These are phyloP conservation scores for Saccharomycopsis sp. DNA, from an alignment of 805 yeast species.

Conservation along the genomic window DNA sequence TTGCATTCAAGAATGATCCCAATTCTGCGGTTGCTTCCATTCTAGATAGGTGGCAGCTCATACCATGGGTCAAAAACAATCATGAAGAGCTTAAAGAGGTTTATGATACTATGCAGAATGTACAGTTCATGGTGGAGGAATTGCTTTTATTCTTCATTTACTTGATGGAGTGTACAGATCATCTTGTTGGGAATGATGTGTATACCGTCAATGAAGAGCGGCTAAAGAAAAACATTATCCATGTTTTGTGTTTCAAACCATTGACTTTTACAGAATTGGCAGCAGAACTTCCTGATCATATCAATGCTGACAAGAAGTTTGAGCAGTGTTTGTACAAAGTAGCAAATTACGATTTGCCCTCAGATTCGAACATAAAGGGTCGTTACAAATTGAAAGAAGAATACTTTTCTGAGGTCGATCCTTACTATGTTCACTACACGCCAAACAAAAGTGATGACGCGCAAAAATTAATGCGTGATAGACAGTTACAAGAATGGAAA, in stretches of 20 bases:
- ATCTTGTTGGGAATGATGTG: conserved; percentile 41
- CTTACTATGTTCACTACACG: conserved; percentile 71
- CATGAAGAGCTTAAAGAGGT: conserved; percentile 34
- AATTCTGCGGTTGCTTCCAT: conserved; percentile 46
- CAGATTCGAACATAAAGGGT: conserved; percentile 49
- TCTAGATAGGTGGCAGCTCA: conserved; percentile 61
- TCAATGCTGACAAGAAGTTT: conserved; percentile 64
- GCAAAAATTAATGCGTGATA: conserved; percentile 47
- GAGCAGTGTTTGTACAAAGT: conserved; percentile 48
- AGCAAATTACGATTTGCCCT: conserved; percentile 56
- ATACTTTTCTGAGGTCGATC: conserved; percentile 51
- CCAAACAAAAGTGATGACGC: conserved; percentile 82
- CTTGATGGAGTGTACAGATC: conserved; percentile 26
- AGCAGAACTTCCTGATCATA: conserved; percentile 64
- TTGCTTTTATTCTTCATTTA: conserved; percentile 32
- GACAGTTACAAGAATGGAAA: conserved; percentile 1
- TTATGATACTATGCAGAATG: conserved; percentile 30
- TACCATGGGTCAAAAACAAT: conserved; percentile 42
- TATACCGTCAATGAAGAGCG: conserved; percentile 41
- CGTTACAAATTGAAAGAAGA: conserved; percentile 58
- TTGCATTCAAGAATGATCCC: conserved; percentile 46
- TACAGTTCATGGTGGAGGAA: conserved; percentile 70
- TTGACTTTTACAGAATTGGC: conserved; percentile 63
- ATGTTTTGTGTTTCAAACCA: conserved; percentile 69
- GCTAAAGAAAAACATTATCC: conserved; percentile 66